Percentiles rank a stretch among this genome's conserved stretches.
Conservation (phyloP, 805 yeast species). For the Cyberlindnera lachancei region DNA sequence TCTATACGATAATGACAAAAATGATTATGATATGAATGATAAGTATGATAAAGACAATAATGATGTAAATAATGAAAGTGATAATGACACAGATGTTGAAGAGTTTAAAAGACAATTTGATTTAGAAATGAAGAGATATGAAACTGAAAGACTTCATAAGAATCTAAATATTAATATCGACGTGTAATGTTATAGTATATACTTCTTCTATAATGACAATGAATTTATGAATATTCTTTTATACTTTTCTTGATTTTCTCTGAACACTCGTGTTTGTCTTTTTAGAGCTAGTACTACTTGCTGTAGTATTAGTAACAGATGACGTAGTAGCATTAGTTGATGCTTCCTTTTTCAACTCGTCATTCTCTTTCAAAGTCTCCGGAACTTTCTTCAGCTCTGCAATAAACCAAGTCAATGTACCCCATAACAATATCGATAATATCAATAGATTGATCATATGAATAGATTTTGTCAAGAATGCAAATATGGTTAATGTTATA, state of each 20-base stretch:
- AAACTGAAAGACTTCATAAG: slow-evolving; percentile 10
- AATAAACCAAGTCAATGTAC: slow-evolving; percentile 81
- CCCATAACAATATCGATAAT: slow-evolving; percentile 65
- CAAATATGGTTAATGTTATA: slow-evolving; percentile 47
- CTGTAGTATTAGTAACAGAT: background rate
- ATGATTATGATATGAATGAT: no score
- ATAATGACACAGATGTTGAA: slow-evolving; percentile 16
- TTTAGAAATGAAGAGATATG: slow-evolving; percentile 18
- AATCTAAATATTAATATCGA: background rate
- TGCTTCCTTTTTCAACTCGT: slow-evolving; percentile 21
- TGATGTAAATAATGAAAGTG: no score
- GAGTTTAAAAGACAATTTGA: slow-evolving; percentile 18
- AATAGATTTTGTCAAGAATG: slow-evolving; percentile 47
- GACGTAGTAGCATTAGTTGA: slow-evolving; percentile 1
- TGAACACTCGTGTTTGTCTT: slow-evolving; percentile 2
- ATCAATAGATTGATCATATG: slow-evolving; percentile 54
- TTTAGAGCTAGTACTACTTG: background rate
- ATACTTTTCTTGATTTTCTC: slow-evolving; percentile 11
- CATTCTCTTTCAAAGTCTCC: slow-evolving; percentile 17
- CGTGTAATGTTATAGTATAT: no score
- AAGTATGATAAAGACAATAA: no score
- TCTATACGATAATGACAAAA: no score
- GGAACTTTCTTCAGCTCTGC: slow-evolving; percentile 46
- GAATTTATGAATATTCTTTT: background rate
- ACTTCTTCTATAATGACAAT: no score